A percentile compares a stretch with the other conserved stretches of the same genome.
phyloP scores from a whole-genome alignment of 148 eudicot genomes.

The Fagopyrum homotropicum region DNA sequence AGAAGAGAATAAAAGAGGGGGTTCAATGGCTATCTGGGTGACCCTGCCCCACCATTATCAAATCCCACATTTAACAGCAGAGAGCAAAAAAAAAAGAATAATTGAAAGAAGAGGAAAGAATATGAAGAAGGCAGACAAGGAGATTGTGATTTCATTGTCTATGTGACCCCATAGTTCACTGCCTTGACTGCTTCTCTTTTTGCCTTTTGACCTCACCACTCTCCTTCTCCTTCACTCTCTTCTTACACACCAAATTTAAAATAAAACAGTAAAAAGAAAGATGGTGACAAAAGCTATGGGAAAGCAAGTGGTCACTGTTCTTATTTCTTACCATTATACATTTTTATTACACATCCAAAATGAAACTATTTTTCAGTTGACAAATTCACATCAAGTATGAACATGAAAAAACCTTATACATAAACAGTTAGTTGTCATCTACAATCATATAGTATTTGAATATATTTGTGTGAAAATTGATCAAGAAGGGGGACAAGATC shows the following conservation, averaged over 20 bases:
- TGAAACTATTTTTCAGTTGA: not conserved
- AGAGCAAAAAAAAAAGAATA: not conserved
- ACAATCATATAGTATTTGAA: not conserved
- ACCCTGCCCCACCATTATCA: not conserved
- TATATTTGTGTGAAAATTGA: not conserved
- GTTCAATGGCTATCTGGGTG: not conserved
- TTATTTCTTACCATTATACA: not conserved
- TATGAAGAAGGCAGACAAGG: constrained; percentile 3
- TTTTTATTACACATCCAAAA: not conserved
- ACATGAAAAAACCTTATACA: too few relatives aligned
- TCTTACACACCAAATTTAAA: not conserved
- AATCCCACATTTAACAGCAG: not conserved
- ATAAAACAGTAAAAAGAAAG: not conserved
- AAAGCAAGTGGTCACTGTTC: not conserved
- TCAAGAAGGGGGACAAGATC: not conserved
- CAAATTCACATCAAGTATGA: too few relatives aligned
- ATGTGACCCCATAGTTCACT: not conserved
- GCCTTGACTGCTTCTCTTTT: constrained; percentile 9
- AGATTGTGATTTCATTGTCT: constrained; percentile 5
- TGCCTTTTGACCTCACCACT: not conserved
- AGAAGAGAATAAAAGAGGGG: constrained; percentile 12
- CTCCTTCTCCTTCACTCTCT: not conserved
- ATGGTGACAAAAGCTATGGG: constrained; percentile 3
- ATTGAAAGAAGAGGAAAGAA: not conserved
- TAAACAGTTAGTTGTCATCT: not conserved